Evolutionary conservation across 2,329 filamentous ascomycete species (phyloP).

Genomic region (Fusarium pseudoanthophilum): DNA sequence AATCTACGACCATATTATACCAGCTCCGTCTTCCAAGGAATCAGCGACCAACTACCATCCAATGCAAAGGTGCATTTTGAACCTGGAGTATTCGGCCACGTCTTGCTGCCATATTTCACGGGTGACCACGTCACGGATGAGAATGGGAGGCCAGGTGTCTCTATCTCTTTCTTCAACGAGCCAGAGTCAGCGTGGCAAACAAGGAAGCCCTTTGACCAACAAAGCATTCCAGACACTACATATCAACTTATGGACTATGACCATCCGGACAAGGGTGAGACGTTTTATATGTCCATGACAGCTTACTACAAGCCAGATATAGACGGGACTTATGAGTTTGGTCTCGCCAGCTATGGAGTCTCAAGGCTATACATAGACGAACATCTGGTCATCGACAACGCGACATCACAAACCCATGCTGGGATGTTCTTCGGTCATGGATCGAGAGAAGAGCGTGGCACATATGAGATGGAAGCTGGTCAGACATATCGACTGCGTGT

Average conservation of each 20-base stretch:
- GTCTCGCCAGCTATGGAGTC: constrained; percentile 47
- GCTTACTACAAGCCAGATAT: constrained; percentile 31
- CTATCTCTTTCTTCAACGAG: constrained; percentile 18
- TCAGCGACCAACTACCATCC: constrained; percentile 24
- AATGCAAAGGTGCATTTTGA: constrained; percentile 2
- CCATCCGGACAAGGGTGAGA: constrained; percentile 26
- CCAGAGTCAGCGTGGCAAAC: neutral
- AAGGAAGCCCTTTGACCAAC: constrained; percentile 33
- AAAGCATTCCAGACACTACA: constrained; percentile 38
- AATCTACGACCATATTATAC: constrained; percentile 48
- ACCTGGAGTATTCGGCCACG: constrained; percentile 22
- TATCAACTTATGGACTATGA: constrained; percentile 45
- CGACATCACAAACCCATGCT: constrained; percentile 44
- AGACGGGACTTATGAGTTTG: constrained; percentile 46
- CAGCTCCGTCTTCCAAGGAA: constrained; percentile 47
- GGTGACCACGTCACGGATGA: constrained; percentile 2
- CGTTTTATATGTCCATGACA: constrained; percentile 40
- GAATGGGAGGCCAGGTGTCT: neutral
- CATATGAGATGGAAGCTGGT: neutral
- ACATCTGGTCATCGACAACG: constrained; percentile 47
- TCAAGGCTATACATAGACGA: constrained; percentile 49
- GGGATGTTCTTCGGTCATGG: constrained; percentile 52
- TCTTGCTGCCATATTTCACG: constrained; percentile 16
- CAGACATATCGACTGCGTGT: constrained; percentile 21
- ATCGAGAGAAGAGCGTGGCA: constrained; percentile 45